Base-by-base conservation (phyloP, 768 basidiomycete genomes). In the Leccinum disarticulatum region DNA sequence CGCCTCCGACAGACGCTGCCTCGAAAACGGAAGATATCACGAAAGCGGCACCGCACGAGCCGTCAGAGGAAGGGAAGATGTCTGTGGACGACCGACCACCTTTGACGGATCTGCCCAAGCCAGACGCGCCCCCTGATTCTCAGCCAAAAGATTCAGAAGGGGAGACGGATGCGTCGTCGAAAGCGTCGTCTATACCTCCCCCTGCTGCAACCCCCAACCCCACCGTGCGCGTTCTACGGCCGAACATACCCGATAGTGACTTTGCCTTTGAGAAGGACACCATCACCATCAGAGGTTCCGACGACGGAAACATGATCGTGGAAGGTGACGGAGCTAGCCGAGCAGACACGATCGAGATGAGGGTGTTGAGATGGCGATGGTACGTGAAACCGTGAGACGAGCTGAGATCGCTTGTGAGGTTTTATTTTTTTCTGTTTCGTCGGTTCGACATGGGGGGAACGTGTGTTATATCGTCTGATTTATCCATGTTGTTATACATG, bases 291-390 rank as follows among this genome's bases (percentile, higher is more conserved):
- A 63, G 58, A 43, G n/a, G 56, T 8, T 22, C 48, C 17, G 64
- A 64, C 5, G 64, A 64, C 10, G 55, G 55, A 3, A 35, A 46
- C 4, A 68, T 68, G 64, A 55, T 25, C 6, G 43, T 67, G 0
- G 69, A 70, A 22, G 52, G 15, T 5, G 62, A 54, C 1, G 51
- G 36, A 17, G 36, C 27, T n/a, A 35, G 36, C 3, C 19, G 31
- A 9, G 22, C 43, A n/a, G 55, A 59, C n/a, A 49, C 47, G n/a
- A 28, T 74, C 33, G 52, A 56, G 35, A 56, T 74, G 52, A 64
- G 62, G 56, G 73, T 74, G 48, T 38, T 71, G 36, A 61, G 71
- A 43, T 72, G 71, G 71, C 56, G 67, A 28, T 72, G 71, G 71
- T 56, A 65, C 50, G 15, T 43, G 17, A 38, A 14, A 25, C 14